A percentile compares a stretch with the other conserved stretches of the same genome.
Evolutionary conservation across 257 asterid genomes (phyloP).

Genomic region (Osmanthus fragrans): DNA sequence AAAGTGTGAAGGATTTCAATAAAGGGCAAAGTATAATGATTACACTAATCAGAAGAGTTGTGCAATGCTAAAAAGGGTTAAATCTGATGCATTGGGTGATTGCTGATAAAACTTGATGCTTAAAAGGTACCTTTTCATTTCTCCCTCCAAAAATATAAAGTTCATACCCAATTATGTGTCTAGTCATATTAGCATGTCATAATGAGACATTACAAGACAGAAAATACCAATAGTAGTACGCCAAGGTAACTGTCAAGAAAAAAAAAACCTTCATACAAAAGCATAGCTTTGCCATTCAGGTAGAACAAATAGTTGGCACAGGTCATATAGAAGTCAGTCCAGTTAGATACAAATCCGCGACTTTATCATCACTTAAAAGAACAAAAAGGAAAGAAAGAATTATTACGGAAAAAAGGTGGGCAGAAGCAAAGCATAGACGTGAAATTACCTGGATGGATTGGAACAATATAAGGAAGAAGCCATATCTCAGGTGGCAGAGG

Average conservation of each 20-base stretch:
- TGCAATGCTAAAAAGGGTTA: neutral
- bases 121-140: neutral
- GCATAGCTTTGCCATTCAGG: neutral
- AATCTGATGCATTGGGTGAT: neutral
- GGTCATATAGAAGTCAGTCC: neutral
- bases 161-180: slow-evolving; percentile 8
- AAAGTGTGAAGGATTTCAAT: neutral
- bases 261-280: neutral
- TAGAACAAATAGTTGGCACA: neutral
- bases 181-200: slow-evolving; percentile 6
- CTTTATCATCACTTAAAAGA: slow-evolving; percentile 16
- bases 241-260: slow-evolving; percentile 3
- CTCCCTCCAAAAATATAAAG: slow-evolving; percentile 4
- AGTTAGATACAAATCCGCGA: neutral
- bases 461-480: slow-evolving; percentile 84
- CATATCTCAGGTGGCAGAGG: slow-evolving; percentile 99
- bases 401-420: slow-evolving; percentile 2
- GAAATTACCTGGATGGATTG: slow-evolving; percentile 92
- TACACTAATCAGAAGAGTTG: slow-evolving; percentile 11
- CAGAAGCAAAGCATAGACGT: neutral
- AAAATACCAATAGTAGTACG: slow-evolving; percentile 5
- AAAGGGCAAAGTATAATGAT: slow-evolving; percentile 11
- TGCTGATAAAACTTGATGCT: neutral
- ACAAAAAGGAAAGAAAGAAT: slow-evolving; percentile 17
- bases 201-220: slow-evolving; percentile 14